phyloP scores from a whole-genome alignment of 305 asterid species.

The Fraxinus nigra region DNA sequence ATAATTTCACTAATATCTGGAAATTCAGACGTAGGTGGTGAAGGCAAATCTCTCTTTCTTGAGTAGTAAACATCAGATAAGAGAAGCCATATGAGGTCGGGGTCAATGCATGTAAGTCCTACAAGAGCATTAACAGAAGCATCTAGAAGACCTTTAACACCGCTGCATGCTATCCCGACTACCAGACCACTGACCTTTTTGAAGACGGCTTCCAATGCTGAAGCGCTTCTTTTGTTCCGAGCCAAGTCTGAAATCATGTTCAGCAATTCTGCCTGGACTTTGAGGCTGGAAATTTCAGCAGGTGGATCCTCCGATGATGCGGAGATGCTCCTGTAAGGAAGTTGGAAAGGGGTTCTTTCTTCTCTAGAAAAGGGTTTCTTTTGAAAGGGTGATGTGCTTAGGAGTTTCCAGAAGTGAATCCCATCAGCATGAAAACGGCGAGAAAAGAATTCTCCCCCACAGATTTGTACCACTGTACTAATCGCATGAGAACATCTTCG shows the following conservation, averaged over 20 bases:
- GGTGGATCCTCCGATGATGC: slow-evolving; percentile 48
- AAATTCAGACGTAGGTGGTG: slow-evolving; percentile 52
- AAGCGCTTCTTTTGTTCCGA: slow-evolving; percentile 51
- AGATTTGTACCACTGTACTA: slow-evolving; percentile 51
- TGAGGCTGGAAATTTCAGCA: slow-evolving; percentile 66
- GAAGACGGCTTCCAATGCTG: slow-evolving; percentile 61
- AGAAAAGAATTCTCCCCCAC: slow-evolving; percentile 96
- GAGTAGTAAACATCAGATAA: slow-evolving; percentile 87
- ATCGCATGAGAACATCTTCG: slow-evolving; percentile 62
- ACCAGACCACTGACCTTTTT: slow-evolving; percentile 77
- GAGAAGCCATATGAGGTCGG: slow-evolving; percentile 92
- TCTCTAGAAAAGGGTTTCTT: slow-evolving; percentile 45
- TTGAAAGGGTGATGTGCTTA: slow-evolving; percentile 77
- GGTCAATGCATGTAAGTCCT: slow-evolving; percentile 71
- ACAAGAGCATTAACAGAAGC: slow-evolving; percentile 64
- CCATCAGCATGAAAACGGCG: slow-evolving; percentile 89
- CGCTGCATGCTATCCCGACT: slow-evolving; percentile 79
- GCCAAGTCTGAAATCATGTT: slow-evolving; percentile 68
- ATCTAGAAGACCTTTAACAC: slow-evolving; percentile 70
- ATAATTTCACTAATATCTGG: slow-evolving; percentile 51
- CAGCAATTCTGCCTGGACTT: slow-evolving; percentile 75
- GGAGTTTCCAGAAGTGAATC: slow-evolving; percentile 78
- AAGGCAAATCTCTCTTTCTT: slow-evolving; percentile 37
- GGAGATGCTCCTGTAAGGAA: slow-evolving; percentile 60
- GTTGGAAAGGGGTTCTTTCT: slow-evolving; percentile 53